Evolutionary conservation across 1,139 yeast species (phyloP), one percentile per base, ranked within the genome.

Genomic region (Debaryomycetaceae sp.): DNA sequence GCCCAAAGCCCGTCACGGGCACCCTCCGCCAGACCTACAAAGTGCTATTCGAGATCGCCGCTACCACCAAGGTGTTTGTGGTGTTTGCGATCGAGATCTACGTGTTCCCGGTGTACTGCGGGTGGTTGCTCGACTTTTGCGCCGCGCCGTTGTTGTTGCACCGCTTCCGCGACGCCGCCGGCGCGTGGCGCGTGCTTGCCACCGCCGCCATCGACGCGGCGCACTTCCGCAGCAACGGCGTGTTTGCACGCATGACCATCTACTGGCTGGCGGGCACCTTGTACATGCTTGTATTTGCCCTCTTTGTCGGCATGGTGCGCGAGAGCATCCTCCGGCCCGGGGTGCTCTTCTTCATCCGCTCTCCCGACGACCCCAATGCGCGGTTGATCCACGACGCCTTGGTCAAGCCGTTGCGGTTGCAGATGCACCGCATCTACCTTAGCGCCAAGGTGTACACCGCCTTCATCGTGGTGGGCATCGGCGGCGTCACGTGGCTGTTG

Each of bases 281-380:
- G 14, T 91, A 86, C 58, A 89, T 93, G 97, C 78, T 83, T 41
- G 65, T 77, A 46, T 79, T 91, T 58, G 95, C 97, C 1, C 61
- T 83, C 30, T 91, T 78, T 56, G 89, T 91, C 23, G 85, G 94
- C 4, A 81, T 88, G 86, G 71, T 82, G 21, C 69, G 98, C 40
- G 63, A 71, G 25, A 60, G 65, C 34, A 78, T 88, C 25, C 70
- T 91, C 42, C 74, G 99, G 34, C 81, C 85, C 0, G 99, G 98
- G 5, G 95, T 86, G 3, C 62, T 91, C 27, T 91, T 78, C 55
- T 91, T 93, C 58, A 84, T 93, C 35, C 71, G 96, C 41, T 88
- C 95, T 19, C 96, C 96, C 2, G 96, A 89, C 44, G 96, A 91
- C 50, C 96, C 95, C 18, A 83, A 86, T 44, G 80, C 88, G 26